Percentiles rank a stretch among this genome's conserved stretches.
These are phyloP conservation scores for Penicillium capsulatum DNA, from an alignment of 2,329 filamentous ascomycete genomes.

Conservation along the genomic window DNA sequence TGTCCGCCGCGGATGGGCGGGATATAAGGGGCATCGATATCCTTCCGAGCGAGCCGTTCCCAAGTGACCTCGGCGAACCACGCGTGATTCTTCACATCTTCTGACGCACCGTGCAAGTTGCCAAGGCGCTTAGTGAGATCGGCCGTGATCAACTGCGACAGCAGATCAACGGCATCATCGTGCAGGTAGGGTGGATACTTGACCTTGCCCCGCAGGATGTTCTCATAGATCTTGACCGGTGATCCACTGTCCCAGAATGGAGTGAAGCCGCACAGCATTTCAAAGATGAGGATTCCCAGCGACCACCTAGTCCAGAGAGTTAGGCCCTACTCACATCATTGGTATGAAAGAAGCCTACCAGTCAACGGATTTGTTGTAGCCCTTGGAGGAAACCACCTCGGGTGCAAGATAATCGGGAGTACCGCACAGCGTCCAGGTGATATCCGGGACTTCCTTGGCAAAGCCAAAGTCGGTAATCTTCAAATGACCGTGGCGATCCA, in stretches of 20 bases:
- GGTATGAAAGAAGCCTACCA: conserved; percentile 61
- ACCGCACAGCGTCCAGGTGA: conserved; percentile 97
- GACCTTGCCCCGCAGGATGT: conserved; percentile 90
- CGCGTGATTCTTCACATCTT: conserved; percentile 89
- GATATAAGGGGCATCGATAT: conserved; percentile 97
- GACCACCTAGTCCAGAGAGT: conserved; percentile 78
- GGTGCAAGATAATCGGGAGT: conserved; percentile 97
- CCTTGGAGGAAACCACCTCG: conserved; percentile 97
- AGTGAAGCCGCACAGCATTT: conserved; percentile 98
- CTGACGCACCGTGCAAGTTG: conserved; percentile 83
- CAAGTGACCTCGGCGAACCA: conserved; percentile 99
- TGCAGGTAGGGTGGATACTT: conserved; percentile 97
- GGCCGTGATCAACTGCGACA: conserved; percentile 87
- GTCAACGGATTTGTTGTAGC: conserved; percentile 99
- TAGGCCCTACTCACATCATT: background rate
- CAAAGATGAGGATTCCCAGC: conserved; percentile 94
- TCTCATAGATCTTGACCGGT: conserved; percentile 99
- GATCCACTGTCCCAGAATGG: conserved; percentile 98
- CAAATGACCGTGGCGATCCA: conserved; percentile 88
- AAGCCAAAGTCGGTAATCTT: conserved; percentile 99
- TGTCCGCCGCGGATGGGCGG: conserved; percentile 90
- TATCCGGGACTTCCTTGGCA: conserved; percentile 95
- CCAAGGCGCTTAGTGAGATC: conserved; percentile 93
- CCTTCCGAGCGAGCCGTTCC: conserved; percentile 89
- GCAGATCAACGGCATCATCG: conserved; percentile 84